Percentiles rank a stretch among this genome's conserved stretches.
These are phyloP conservation scores for Picea abies DNA, from an alignment of 83 land plant genomes.

Conservation along the genomic window DNA sequence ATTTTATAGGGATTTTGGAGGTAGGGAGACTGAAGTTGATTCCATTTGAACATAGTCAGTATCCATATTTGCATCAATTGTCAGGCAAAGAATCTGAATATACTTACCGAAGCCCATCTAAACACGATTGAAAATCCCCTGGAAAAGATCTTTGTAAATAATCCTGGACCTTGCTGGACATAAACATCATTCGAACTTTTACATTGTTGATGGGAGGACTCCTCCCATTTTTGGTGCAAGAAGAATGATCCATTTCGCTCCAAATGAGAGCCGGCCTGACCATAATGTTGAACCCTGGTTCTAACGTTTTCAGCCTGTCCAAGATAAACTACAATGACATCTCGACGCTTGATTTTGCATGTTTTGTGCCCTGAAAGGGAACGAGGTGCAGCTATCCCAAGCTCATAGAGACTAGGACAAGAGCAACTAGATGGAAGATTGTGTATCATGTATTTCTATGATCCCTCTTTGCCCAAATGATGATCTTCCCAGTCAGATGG, in stretches of 20 bases:
- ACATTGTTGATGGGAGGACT: background rate
- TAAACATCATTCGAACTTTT: background rate
- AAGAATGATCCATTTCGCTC: constrained; percentile 28
- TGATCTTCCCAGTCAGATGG: constrained; percentile 69
- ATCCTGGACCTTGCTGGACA: constrained; percentile 39
- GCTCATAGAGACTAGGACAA: constrained; percentile 71
- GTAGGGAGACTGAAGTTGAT: background rate
- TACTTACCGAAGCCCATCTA: constrained; percentile 70
- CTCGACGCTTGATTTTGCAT: constrained; percentile 20
- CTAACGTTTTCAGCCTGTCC: constrained; percentile 71
- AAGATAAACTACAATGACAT: constrained; percentile 56
- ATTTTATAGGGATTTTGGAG: background rate
- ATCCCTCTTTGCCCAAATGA: constrained; percentile 50
- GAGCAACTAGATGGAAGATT: constrained; percentile 53
- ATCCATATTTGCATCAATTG: constrained; percentile 1
- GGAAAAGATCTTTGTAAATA: constrained; percentile 51
- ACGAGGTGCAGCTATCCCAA: constrained; percentile 38
- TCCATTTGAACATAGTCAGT: background rate
- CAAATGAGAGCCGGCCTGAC: constrained; percentile 71
- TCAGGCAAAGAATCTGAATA: background rate
- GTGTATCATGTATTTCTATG: constrained; percentile 48
- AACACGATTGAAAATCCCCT: constrained; percentile 49
- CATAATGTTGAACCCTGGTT: constrained; percentile 64
- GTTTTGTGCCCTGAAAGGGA: constrained; percentile 12
- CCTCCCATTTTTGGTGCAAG: background rate